These are phyloP conservation scores for Lipomyces yarrowii DNA, from an alignment of 1,139 yeast genomes.

Conservation along the genomic window DNA sequence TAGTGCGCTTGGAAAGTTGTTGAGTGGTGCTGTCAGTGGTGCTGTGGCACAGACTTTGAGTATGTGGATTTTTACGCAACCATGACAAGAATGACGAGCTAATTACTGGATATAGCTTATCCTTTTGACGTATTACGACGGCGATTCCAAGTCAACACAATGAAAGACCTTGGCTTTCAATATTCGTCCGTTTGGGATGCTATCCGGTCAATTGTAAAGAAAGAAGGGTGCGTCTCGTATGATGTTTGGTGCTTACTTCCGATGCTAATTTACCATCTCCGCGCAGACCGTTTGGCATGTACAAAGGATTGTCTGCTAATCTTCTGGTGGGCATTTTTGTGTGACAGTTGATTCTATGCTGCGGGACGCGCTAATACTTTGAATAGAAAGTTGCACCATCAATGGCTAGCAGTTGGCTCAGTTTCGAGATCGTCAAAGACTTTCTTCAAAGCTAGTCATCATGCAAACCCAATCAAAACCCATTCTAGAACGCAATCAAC, in stretches of 20 bases:
- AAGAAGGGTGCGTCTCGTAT: conserved; percentile 57
- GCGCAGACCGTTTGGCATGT: conserved; percentile 58
- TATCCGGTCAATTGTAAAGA: conserved; percentile 60
- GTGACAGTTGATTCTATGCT: neutral
- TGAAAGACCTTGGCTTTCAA: conserved; percentile 70
- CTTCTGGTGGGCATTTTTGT: conserved; percentile 49
- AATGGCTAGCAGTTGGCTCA: conserved; percentile 93
- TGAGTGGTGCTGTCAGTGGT: conserved; percentile 86
- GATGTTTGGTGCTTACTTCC: neutral
- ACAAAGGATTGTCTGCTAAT: conserved; percentile 87
- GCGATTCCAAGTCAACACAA: conserved; percentile 85
- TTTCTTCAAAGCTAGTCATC: conserved; percentile 1
- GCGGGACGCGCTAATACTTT: neutral
- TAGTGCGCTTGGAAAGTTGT: conserved; percentile 57
- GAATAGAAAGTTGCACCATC: conserved; percentile 76
- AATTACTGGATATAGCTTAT: conserved; percentile 48
- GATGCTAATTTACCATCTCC: neutral
- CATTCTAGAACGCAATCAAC: neutral
- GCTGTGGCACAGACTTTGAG: conserved; percentile 77
- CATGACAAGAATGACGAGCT: neutral
- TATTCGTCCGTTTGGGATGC: conserved; percentile 77
- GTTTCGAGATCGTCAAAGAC: conserved; percentile 56
- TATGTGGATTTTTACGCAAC: neutral
- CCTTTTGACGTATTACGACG: conserved; percentile 89
- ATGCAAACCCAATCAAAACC: neutral